Percentiles rank a stretch among this genome's conserved stretches.
Evolutionary conservation across 768 basidiomycete genomes (phyloP).

Genomic region (Macrolepiota fuliginosa): DNA sequence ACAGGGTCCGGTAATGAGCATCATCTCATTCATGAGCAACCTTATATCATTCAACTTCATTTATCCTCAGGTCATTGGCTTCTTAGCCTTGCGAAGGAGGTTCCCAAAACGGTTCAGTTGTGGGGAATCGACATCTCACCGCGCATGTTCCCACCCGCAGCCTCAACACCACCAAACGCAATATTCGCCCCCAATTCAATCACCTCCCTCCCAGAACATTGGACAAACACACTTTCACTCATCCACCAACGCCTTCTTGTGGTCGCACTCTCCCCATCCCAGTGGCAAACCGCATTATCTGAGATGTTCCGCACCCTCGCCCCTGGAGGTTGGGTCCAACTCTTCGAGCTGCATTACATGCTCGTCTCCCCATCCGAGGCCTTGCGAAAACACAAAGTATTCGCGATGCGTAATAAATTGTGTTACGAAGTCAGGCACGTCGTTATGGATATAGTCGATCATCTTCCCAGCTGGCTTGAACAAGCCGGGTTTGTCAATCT

Average conservation of each 20-base stretch:
- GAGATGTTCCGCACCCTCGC: slow-evolving; percentile 9
- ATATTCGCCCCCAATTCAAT: slow-evolving; percentile 2
- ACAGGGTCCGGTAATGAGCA: slow-evolving; percentile 9
- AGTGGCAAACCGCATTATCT: slow-evolving; percentile 9
- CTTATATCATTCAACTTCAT: not conserved
- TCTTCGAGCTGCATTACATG: not conserved
- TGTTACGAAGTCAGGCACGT: not conserved
- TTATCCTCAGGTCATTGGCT: slow-evolving; percentile 19
- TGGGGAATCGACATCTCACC: slow-evolving; percentile 20
- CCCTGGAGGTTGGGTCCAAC: slow-evolving; percentile 14
- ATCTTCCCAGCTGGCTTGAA: not conserved
- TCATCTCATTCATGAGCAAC: too few species aligned
- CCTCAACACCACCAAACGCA: not conserved
- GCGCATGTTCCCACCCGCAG: slow-evolving; percentile 18
- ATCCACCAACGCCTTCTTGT: slow-evolving; percentile 14
- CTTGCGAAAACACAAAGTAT: not conserved
- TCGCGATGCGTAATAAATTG: slow-evolving; percentile 2
- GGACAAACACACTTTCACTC: slow-evolving; percentile 11
- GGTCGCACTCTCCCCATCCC: not conserved
- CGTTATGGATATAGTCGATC: slow-evolving; percentile 6
- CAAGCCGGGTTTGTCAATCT: slow-evolving; percentile 11
- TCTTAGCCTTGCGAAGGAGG: slow-evolving; percentile 15
- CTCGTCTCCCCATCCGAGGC: slow-evolving; percentile 3
- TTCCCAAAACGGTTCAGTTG: slow-evolving; percentile 12
- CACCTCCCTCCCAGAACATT: slow-evolving; percentile 11